Base-by-base conservation (phyloP, 2,329 filamentous ascomycete genomes). In the Colletotrichum tofieldiae region DNA sequence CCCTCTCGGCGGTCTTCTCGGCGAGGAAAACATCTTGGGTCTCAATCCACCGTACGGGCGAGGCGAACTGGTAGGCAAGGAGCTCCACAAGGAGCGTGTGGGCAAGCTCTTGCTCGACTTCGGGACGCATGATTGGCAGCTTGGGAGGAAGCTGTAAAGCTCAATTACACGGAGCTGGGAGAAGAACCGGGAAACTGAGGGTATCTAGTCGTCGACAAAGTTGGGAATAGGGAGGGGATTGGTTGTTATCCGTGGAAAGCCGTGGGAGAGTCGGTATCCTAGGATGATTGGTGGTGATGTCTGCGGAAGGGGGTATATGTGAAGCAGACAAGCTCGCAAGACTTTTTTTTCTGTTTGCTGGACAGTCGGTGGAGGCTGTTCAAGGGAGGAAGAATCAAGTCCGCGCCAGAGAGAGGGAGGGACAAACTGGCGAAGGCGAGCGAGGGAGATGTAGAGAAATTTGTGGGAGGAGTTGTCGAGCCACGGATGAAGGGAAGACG, bases 1-100 rank as follows among this genome's bases (percentile, higher is more conserved):
- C 97, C 81, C 96, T 92, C 89, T 99, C 96, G 62, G 96, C 97
- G 64, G 92, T 93, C 86, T 97, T 96, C 84, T 98, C 95, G 76
- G 93, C 96, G 78, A 99, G 93, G 80, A 99, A 96, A 78, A 99
- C 96, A 96, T 99, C 96, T 86, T 99, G 96, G 67, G 96, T 99
- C 86, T 99, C 96, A 84, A 99, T 99, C 96, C 96, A 99, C 92
- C 96, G 93, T 78, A 99, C 96, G 62, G 96, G 96, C 66, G 96
- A 98, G 79, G 96, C 96, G 84, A 99, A 99, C 83, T 99, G 96
- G 86, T 98, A 99, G 87, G 96, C 96, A 78, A 99, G 92, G 76
- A 99, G 94, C 92, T 99, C 96, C 77, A 99, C 94, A 82, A 99
- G 93, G 85, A 99, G 91, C 77, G 96, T 98, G 86, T 99, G 96